These are phyloP conservation scores for Chrysosphaeria jannelii DNA, from an alignment of 2,329 filamentous ascomycete species.

Conservation along the genomic window DNA sequence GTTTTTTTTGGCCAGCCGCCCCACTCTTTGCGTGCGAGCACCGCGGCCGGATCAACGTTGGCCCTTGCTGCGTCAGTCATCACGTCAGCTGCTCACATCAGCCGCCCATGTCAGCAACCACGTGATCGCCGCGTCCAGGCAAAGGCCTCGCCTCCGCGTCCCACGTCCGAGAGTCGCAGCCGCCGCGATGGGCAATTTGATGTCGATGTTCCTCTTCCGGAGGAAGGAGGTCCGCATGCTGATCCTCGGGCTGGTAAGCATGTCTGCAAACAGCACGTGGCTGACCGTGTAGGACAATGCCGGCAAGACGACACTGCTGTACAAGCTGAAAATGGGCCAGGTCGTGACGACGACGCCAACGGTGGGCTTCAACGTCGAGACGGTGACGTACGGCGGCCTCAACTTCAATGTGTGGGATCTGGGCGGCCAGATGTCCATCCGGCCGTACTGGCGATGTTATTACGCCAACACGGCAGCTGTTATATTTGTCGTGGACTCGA, in stretches of 20 bases:
- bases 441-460: conserved; percentile 98
- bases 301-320: conserved; percentile 88
- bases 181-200: too few relatives aligned
- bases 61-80: too few relatives aligned
- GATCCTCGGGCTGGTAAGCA: conserved; percentile 58
- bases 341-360: conserved; percentile 98
- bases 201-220: conserved; percentile 47
- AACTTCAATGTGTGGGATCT: conserved; percentile 99
- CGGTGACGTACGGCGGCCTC: conserved; percentile 90
- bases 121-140: too few relatives aligned
- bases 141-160: too few relatives aligned
- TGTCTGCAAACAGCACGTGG: too few relatives aligned
- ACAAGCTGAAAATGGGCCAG: conserved; percentile 94
- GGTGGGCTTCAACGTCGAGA: conserved; percentile 98
- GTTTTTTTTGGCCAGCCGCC: too few relatives aligned
- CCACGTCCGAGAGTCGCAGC: too few relatives aligned
- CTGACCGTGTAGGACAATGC: conserved; percentile 52
- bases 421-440: conserved; percentile 91
- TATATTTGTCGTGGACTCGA: conserved; percentile 94
- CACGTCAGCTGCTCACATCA: too few relatives aligned
- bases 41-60: too few relatives aligned
- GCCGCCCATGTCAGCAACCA: too few relatives aligned
- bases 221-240: conserved; percentile 98
- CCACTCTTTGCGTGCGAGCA: too few relatives aligned
- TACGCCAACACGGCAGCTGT: conserved; percentile 96